phyloP scores from a whole-genome alignment of 768 basidiomycete species.

The Tubosaeta sp. region DNA sequence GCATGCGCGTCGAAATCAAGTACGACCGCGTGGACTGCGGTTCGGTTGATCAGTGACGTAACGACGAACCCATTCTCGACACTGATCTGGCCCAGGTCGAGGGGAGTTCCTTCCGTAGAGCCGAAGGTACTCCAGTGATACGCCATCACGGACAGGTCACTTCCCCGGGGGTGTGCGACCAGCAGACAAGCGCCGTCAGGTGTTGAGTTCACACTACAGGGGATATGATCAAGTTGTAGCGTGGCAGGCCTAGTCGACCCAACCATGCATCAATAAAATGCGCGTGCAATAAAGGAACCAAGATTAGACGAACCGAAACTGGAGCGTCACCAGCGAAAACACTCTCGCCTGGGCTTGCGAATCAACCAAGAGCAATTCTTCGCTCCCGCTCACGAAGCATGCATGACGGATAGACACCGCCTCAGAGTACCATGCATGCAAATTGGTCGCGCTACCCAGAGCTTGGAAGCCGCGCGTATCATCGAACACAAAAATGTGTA shows the following conservation, averaged over 20 bases:
- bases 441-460: slow-evolving; percentile 37
- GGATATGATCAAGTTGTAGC: slow-evolving; percentile 34
- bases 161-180: slow-evolving; percentile 22
- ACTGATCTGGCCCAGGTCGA: slow-evolving; percentile 31
- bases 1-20: slow-evolving; percentile 31
- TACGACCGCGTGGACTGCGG: slow-evolving; percentile 39
- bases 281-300: neutral
- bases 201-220: slow-evolving; percentile 36
- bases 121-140: slow-evolving; percentile 61
- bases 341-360: slow-evolving; percentile 39
- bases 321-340: slow-evolving; percentile 51
- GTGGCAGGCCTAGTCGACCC: slow-evolving; percentile 39
- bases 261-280: neutral
- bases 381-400: slow-evolving; percentile 45
- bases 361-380: slow-evolving; percentile 53
- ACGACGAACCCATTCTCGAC: slow-evolving; percentile 24
- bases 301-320: slow-evolving; percentile 41
- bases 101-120: slow-evolving; percentile 39
- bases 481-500: slow-evolving; percentile 27
- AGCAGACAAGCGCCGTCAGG: slow-evolving; percentile 55
- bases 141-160: slow-evolving; percentile 27
- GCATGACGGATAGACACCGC: slow-evolving; percentile 29
- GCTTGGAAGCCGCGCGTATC: slow-evolving; percentile 39
- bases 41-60: slow-evolving; percentile 44
- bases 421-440: slow-evolving; percentile 41